Evolutionary conservation across 2,329 filamentous ascomycete genomes (phyloP).

Genomic region (Bipolaris cookei): DNA sequence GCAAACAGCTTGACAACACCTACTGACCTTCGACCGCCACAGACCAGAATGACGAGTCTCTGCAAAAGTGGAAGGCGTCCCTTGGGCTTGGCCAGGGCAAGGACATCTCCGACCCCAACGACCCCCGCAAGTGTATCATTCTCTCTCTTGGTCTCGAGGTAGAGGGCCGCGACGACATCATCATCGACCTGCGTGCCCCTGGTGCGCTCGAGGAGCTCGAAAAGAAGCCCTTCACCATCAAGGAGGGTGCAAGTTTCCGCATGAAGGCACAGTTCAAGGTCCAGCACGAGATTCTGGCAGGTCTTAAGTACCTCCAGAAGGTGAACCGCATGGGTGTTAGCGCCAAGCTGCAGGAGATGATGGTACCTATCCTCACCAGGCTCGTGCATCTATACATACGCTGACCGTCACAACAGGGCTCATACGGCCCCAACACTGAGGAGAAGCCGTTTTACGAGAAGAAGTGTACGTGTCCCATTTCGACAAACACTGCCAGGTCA

Average conservation of each 20-base stretch:
- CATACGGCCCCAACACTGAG: constrained; percentile 90
- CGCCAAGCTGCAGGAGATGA: constrained; percentile 97
- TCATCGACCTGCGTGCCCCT: constrained; percentile 80
- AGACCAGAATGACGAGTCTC: constrained; percentile 84
- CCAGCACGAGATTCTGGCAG: constrained; percentile 93
- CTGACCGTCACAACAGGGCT: constrained; percentile 66
- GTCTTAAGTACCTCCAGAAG: constrained; percentile 93
- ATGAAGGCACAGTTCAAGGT: constrained; percentile 96
- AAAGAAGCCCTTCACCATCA: constrained; percentile 94
- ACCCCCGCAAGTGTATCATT: constrained; percentile 92
- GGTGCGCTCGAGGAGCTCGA: constrained; percentile 80
- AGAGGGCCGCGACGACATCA: constrained; percentile 80
- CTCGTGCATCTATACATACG: background rate
- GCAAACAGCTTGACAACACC: background rate
- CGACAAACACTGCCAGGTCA: background rate
- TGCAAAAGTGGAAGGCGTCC: constrained; percentile 97
- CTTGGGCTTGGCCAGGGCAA: constrained; percentile 77
- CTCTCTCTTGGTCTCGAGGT: constrained; percentile 87
- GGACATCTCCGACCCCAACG: constrained; percentile 63
- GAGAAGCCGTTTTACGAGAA: constrained; percentile 86
- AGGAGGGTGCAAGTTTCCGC: constrained; percentile 90
- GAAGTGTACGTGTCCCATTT: constrained; percentile 73
- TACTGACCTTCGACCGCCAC: constrained; percentile 18
- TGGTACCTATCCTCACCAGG: constrained; percentile 64
- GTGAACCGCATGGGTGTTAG: constrained; percentile 88